Conservation (phyloP, 345 rosid species). For the Hibiscus syriacus region DNA sequence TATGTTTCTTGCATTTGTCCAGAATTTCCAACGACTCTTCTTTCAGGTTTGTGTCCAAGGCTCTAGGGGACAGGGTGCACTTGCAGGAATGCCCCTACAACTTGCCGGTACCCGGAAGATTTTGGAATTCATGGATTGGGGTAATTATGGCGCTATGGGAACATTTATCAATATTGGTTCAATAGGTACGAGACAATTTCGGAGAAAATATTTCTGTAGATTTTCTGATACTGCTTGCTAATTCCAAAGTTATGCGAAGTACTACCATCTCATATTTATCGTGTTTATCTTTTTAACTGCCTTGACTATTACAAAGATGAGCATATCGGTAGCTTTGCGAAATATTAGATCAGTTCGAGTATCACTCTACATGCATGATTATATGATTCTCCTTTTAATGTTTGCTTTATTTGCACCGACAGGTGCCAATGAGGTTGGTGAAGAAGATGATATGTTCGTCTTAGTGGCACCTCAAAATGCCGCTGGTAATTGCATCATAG, state of each 20-base stretch:
- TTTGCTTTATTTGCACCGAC: slow-evolving; percentile 10
- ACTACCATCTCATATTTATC: too few species aligned
- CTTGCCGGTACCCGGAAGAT: slow-evolving; percentile 86
- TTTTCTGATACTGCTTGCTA: neutral
- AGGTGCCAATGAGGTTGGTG: slow-evolving; percentile 82
- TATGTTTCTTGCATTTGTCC: neutral
- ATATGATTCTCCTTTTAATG: neutral
- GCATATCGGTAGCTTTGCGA: neutral
- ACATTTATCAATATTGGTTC: slow-evolving; percentile 78
- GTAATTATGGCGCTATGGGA: slow-evolving; percentile 70
- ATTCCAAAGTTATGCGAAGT: too few species aligned
- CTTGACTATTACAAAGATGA: neutral
- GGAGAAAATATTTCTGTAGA: neutral
- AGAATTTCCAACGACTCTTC: slow-evolving; percentile 9
- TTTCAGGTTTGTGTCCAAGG: slow-evolving; percentile 98
- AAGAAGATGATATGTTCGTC: slow-evolving; percentile 83
- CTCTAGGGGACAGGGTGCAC: slow-evolving; percentile 93
- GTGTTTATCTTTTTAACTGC: too few species aligned
- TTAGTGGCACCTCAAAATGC: slow-evolving; percentile 96
- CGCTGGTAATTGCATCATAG: slow-evolving; percentile 88
- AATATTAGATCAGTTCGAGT: neutral
- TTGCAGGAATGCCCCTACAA: slow-evolving; percentile 97
- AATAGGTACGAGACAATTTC: slow-evolving; percentile 45
- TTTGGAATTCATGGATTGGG: slow-evolving; percentile 98
- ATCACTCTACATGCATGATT: neutral